Evolutionary conservation across 202 grass and related monocot genomes (phyloP).

Genomic region (Elaeis oleifera): DNA sequence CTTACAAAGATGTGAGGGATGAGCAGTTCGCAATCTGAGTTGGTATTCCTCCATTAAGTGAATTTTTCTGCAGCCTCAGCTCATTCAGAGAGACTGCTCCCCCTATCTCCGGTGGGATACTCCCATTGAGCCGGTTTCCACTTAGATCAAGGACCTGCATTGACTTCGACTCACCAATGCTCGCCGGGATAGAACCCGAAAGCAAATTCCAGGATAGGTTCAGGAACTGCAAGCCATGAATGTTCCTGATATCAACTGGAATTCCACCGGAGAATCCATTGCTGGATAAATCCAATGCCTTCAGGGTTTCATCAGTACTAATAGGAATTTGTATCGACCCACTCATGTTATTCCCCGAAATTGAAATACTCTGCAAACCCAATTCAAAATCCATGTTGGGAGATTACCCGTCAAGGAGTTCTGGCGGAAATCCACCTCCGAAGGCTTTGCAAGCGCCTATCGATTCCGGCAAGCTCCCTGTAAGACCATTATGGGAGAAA

Average conservation of each 20-base stretch:
- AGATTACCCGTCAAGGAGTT: conserved; percentile 65
- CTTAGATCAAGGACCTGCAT: conserved; percentile 71
- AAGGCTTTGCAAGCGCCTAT: conserved; percentile 53
- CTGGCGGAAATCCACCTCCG: conserved; percentile 48
- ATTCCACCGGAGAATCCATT: conserved; percentile 69
- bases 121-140: conserved; percentile 44
- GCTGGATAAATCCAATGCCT: conserved; percentile 62
- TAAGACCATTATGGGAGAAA: conserved; percentile 6
- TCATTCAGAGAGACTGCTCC: conserved; percentile 59
- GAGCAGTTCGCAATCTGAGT: conserved; percentile 69
- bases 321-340: conserved; percentile 45
- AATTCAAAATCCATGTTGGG: conserved; percentile 73
- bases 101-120: conserved; percentile 53
- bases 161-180: conserved; percentile 54
- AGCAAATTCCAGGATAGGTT: conserved; percentile 69
- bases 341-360: conserved; percentile 57
- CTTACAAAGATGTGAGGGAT: conserved; percentile 75
- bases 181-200: conserved; percentile 51
- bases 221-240: conserved; percentile 42
- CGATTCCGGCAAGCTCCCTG: conserved; percentile 14
- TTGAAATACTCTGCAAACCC: conserved; percentile 44
- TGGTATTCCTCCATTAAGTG: conserved; percentile 55
- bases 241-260: conserved; percentile 36
- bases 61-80: conserved; percentile 57
- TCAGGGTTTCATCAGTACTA: conserved; percentile 24